Percentiles rank a stretch among this genome's conserved stretches.
phyloP scores from a whole-genome alignment of 805 yeast genomes.

The Suhomyces xylopsoci region DNA sequence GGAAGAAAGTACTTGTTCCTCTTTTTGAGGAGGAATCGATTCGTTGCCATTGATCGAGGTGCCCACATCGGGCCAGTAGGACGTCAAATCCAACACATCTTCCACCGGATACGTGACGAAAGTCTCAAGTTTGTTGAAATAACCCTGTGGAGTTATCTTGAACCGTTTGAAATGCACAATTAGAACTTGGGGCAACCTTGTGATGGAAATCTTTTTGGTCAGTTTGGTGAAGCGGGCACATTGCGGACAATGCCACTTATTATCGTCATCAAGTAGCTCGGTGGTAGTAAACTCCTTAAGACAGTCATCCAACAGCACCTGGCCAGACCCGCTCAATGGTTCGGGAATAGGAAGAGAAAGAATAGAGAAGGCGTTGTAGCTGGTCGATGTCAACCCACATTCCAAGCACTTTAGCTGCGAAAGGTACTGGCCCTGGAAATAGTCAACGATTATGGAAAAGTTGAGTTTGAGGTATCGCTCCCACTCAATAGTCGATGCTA shows the following conservation, averaged over 20 bases:
- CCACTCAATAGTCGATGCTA: constrained; percentile 91
- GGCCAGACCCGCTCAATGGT: constrained; percentile 21
- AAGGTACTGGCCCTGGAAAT: constrained; percentile 85
- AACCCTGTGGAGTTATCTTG: constrained; percentile 45
- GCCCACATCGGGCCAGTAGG: constrained; percentile 65
- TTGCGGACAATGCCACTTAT: constrained; percentile 80
- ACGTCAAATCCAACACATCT: constrained; percentile 55
- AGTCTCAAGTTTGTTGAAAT: constrained; percentile 57
- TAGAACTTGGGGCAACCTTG: constrained; percentile 73
- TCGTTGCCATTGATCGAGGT: constrained; percentile 17
- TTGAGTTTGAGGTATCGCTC: constrained; percentile 78
- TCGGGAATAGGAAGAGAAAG: constrained; percentile 78
- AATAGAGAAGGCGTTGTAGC: constrained; percentile 79
- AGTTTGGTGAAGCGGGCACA: constrained; percentile 66
- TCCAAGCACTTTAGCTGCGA: constrained; percentile 72
- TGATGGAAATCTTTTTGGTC: constrained; percentile 65
- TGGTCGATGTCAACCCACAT: constrained; percentile 77
- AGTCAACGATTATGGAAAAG: constrained; percentile 74
- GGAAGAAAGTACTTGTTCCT: constrained; percentile 42
- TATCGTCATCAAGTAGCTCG: constrained; percentile 71
- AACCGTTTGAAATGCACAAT: constrained; percentile 87
- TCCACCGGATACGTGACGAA: constrained; percentile 66
- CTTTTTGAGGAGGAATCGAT: constrained; percentile 37
- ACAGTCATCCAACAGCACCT: constrained; percentile 54
- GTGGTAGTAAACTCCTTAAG: constrained; percentile 72